These are phyloP conservation scores for Mallotus nudiflorus DNA, from an alignment of 345 rosid genomes.

Conservation along the genomic window DNA sequence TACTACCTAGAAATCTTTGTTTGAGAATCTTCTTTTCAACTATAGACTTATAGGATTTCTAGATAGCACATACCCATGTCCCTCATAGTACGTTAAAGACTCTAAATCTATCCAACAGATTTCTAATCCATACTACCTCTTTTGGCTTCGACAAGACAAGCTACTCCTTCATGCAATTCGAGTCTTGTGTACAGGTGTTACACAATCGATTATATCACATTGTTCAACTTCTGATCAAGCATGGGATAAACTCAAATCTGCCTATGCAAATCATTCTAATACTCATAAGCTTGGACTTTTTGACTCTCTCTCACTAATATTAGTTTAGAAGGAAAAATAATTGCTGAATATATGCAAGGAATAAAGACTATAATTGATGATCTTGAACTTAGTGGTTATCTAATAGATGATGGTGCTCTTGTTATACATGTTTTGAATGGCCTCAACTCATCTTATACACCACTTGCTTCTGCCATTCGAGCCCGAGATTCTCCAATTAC, in stretches of 20 bases:
- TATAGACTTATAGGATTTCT: background rate
- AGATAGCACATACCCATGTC: background rate
- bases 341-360: background rate
- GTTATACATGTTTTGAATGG: conserved; percentile 2
- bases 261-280: background rate
- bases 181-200: background rate
- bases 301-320: background rate
- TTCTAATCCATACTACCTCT: background rate
- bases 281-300: background rate
- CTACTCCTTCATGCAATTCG: background rate
- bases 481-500: background rate
- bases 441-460: background rate
- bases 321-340: background rate
- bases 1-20: background rate
- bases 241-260: background rate
- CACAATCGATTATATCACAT: background rate
- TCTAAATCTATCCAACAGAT: background rate
- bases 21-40: background rate
- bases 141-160: background rate
- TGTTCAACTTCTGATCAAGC: background rate
- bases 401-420: background rate
- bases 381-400: background rate
- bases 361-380: background rate
- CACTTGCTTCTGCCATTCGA: background rate
- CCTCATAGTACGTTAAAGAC: too few species aligned